Percentiles rank a stretch among this genome's conserved stretches.
phyloP scores from a whole-genome alignment of 768 basidiomycete species.

The Holtermannia corniformis region DNA sequence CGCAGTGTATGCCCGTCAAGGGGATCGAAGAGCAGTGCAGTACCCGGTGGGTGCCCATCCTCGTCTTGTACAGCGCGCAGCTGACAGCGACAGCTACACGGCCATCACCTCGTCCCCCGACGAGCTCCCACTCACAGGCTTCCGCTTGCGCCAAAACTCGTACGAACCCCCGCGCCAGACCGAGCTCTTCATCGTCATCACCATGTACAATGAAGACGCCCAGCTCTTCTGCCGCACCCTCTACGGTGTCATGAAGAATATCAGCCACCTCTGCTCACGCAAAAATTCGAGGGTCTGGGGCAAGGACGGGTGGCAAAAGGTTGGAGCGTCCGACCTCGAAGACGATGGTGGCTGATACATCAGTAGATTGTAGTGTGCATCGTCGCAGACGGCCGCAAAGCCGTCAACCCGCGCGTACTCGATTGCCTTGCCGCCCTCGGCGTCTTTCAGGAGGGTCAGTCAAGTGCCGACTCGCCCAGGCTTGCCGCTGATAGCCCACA shows the following conservation, averaged over 20 bases:
- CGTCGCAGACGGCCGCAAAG: slow-evolving; percentile 73
- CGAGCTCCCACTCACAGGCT: slow-evolving; percentile 71
- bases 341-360: no score
- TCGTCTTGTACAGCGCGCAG: not conserved
- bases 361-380: slow-evolving; percentile 71
- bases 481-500: not conserved
- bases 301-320: slow-evolving; percentile 94
- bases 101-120: slow-evolving; percentile 91
- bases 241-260: slow-evolving; percentile 93
- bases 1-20: slow-evolving; percentile 37
- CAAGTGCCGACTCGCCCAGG: not conserved
- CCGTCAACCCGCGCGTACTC: slow-evolving; percentile 58
- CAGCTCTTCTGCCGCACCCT: slow-evolving; percentile 76
- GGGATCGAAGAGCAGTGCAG: slow-evolving; percentile 34
- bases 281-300: slow-evolving; percentile 92
- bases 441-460: slow-evolving; percentile 40
- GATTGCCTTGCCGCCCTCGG: slow-evolving; percentile 41
- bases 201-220: slow-evolving; percentile 94
- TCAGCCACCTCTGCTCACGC: slow-evolving; percentile 76
- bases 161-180: slow-evolving; percentile 57
- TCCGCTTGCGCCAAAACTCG: slow-evolving; percentile 73
- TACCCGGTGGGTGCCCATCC: slow-evolving; percentile 14
- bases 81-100: slow-evolving; percentile 66
- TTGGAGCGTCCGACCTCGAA: slow-evolving; percentile 9
- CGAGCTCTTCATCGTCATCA: slow-evolving; percentile 87